Base-by-base conservation (phyloP, 805 yeast genomes). In the Yamadazyma nakazawae region DNA sequence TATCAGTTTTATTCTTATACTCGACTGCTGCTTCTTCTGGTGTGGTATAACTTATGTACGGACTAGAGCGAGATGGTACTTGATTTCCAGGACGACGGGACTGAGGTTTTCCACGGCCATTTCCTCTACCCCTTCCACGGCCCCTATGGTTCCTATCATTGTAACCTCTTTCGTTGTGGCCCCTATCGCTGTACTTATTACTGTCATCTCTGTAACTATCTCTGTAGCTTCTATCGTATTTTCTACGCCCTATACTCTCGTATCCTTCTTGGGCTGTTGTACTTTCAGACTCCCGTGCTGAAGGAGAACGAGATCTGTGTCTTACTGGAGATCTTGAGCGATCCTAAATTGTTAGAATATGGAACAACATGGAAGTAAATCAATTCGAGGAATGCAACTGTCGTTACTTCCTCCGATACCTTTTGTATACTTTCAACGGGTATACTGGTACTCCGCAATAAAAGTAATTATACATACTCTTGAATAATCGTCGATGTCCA, bases 401-500 rank as follows among this genome's bases (percentile, higher is more conserved):
- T 3, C 4, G 32, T 3, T 12, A 9, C 5, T 5, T 5, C 11
- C 4, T 5, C 11, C n/a, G 4, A 13, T 4, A 28, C 5, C 32
- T 28, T 13, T 28, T 28, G 30, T 28, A 28, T 9, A 11, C 32
- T 28, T 28, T 12, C 32, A 28, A 13, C 9, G 10, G 32, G 32
- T 28, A 5, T 28, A 28, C 12, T 11, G 5, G 11, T 28, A 13
- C 32, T 11, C 46, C 12, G 14, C 28, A 8, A 26, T 36, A 19
- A 3, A 5, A 10, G 25, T 36, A n/a, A 13, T 28, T 10, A 38
- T 26, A 76, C 81, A 64, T 76, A 78, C 84, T 64, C 82, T 78
- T 61, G 80, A 70, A 56, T 77, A 78, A 53, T 79, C 82, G 60
- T 81, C 87, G 52, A 79, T 72, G 55, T 81, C 86, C 82, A 81